Conservation (phyloP, 2,329 filamentous ascomycete genomes). For the Tolypocladium amazonense region DNA sequence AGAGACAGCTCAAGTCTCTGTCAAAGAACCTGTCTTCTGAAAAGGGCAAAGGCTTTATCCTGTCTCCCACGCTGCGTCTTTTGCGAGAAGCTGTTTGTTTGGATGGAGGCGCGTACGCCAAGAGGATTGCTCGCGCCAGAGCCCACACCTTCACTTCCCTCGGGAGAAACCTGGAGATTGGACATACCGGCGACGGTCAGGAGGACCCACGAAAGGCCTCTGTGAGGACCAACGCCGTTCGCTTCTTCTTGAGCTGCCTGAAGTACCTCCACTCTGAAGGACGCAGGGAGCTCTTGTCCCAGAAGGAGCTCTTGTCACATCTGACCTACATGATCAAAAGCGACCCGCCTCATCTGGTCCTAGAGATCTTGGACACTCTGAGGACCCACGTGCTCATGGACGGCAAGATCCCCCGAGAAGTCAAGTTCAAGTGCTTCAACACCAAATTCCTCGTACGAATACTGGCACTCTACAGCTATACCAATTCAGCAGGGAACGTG, state of each 20-base stretch:
- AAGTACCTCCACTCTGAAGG: conserved; percentile 66
- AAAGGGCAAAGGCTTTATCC: conserved; percentile 76
- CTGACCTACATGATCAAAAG: conserved; percentile 68
- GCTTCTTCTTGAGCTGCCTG: conserved; percentile 70
- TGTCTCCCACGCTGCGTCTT: conserved; percentile 77
- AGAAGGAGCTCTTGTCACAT: conserved; percentile 74
- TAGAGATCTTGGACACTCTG: conserved; percentile 63
- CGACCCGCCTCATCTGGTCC: conserved; percentile 65
- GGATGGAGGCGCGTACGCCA: conserved; percentile 74
- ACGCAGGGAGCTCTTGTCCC: conserved; percentile 70
- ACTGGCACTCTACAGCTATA: conserved; percentile 57
- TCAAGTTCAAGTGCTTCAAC: conserved; percentile 68
- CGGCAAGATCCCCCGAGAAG: conserved; percentile 57
- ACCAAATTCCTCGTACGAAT: conserved; percentile 64
- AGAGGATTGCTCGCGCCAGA: conserved; percentile 65
- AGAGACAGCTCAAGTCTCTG: conserved; percentile 69
- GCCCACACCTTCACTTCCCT: conserved; percentile 72
- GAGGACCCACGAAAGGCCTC: conserved; percentile 65
- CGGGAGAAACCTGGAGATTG: conserved; percentile 69
- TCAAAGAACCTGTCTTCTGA: conserved; percentile 69
- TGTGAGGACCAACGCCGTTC: conserved; percentile 70
- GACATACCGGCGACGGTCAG: conserved; percentile 40
- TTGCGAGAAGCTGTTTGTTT: conserved; percentile 77
- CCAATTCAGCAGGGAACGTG: conserved; percentile 31
- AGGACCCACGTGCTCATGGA: conserved; percentile 66